phyloP scores from a whole-genome alignment of 75 land plant species.

The Ceratopteris richardii region DNA sequence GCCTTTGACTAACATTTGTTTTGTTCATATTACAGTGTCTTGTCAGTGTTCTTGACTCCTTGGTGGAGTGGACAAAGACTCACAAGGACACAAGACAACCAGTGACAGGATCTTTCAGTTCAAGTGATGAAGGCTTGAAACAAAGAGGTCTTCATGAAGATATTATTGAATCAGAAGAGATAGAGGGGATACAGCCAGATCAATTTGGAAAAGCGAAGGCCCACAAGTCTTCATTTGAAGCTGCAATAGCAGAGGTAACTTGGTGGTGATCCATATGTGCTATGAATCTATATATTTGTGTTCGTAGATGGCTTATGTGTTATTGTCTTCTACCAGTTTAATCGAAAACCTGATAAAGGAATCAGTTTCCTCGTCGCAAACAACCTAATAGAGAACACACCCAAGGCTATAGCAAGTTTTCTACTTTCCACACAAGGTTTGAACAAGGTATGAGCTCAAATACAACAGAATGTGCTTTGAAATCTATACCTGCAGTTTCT shows the following conservation, averaged over 20 bases:
- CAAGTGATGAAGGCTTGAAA: constrained; percentile 21
- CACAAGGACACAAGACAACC: constrained; percentile 28
- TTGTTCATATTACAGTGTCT: constrained; percentile 36
- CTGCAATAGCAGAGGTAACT: constrained; percentile 66
- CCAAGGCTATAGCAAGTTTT: constrained; percentile 71
- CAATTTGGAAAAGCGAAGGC: constrained; percentile 79
- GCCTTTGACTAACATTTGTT: not conserved
- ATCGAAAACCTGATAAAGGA: constrained; percentile 71
- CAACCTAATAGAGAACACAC: constrained; percentile 57
- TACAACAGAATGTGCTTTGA: not conserved
- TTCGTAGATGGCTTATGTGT: too few relatives aligned
- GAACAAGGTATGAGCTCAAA: constrained; percentile 68
- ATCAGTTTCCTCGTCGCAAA: constrained; percentile 54
- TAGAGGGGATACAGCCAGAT: constrained; percentile 34
- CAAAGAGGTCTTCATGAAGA: constrained; percentile 6
- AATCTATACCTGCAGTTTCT: too few relatives aligned
- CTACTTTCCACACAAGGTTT: constrained; percentile 52
- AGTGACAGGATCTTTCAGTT: not conserved
- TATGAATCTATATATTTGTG: not conserved
- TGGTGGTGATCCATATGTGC: not conserved
- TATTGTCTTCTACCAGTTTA: constrained; percentile 41
- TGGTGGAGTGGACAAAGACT: constrained; percentile 62
- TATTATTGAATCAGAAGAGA: constrained; percentile 18
- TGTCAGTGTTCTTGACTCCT: constrained; percentile 60
- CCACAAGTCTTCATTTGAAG: constrained; percentile 79